Base-by-base conservation (phyloP, 805 yeast genomes). In the Tetrapisispora iriomotensis region DNA sequence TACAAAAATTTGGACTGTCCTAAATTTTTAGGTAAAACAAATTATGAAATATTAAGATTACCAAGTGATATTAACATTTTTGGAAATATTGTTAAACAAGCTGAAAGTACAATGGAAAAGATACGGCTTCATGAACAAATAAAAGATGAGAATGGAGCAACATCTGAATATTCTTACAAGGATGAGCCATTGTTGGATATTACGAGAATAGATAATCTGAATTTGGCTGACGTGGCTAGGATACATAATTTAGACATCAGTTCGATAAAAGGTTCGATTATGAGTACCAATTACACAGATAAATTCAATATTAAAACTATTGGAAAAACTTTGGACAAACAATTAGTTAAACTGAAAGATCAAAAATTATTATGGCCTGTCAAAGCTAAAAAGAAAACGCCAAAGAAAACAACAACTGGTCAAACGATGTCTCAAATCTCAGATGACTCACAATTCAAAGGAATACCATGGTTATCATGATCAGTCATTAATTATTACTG, bases 221-320 rank as follows among this genome's bases (percentile, higher is more conserved):
- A 45, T 12, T 26, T 47, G 3, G 25, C 33, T 12, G 40, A 39
- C 21, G 24, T 53, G 15, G 53, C 57, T 3, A 31, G 39, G n/a
- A 37, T 51, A 29, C 54, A 54, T 38, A 34, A 34, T 4, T 53
- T 56, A 14, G 53, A 55, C 33, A 45, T 47, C n/a, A 30, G 45
- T 14, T 49, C 48, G 37, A 44, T 54, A 13, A 44, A 45, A n/a
- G 54, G 47, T 3, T 33, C 44, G 2, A 34, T 36, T n/a, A 26
- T 44, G 10, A 45, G 43, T 23, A 34, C 46, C 13, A 38, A 41
- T 18, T 39, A 45, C 9, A 8, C 40, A 7, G 40, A 38, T 27
- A 38, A 26, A 17, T 21, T 38, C 8, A 32, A 27, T 27, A 41
- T 51, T 3, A 51, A 45, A 31, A 36, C 46, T 13, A 54, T 58